These are phyloP conservation scores for Pyrenochaeta sp. DNA, from an alignment of 2,329 filamentous ascomycete genomes.

Conservation along the genomic window DNA sequence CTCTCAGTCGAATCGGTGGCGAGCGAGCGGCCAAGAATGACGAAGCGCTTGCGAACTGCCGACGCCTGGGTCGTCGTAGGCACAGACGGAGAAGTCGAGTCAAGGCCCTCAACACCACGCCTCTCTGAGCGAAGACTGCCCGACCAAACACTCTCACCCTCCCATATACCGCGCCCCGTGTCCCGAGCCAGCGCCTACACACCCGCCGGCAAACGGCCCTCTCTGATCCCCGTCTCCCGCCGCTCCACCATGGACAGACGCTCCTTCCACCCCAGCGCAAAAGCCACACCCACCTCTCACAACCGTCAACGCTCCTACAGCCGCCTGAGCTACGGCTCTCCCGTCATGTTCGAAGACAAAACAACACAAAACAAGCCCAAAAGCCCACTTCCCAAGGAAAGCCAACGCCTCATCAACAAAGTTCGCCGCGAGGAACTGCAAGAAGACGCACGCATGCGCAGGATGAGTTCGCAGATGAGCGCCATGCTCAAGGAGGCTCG, in stretches of 20 bases:
- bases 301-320: conserved; percentile 33
- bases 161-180: conserved; percentile 45
- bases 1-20: conserved; percentile 55
- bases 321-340: conserved; percentile 43
- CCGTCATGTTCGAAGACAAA: conserved; percentile 28
- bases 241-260: conserved; percentile 40
- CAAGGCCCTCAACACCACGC: conserved; percentile 57
- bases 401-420: conserved; percentile 75
- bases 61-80: conserved; percentile 59
- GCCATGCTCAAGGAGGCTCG: conserved; percentile 90
- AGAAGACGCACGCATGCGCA: conserved; percentile 78
- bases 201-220: conserved; percentile 39
- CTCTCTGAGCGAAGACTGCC: conserved; percentile 42
- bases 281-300: conserved; percentile 14
- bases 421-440: conserved; percentile 77
- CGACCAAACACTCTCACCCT: conserved; percentile 31
- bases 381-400: conserved; percentile 64
- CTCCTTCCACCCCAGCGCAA: conserved; percentile 24
- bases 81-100: conserved; percentile 59
- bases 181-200: conserved; percentile 28
- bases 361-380: conserved; percentile 23
- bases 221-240: conserved; percentile 55
- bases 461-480: conserved; percentile 79
- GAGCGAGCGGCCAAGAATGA: conserved; percentile 51
- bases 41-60: conserved; percentile 58